Evolutionary conservation across 192 early-diverging fungal species (phyloP), one percentile per base, ranked within the genome.

Genomic region (Entomortierella lignicola): DNA sequence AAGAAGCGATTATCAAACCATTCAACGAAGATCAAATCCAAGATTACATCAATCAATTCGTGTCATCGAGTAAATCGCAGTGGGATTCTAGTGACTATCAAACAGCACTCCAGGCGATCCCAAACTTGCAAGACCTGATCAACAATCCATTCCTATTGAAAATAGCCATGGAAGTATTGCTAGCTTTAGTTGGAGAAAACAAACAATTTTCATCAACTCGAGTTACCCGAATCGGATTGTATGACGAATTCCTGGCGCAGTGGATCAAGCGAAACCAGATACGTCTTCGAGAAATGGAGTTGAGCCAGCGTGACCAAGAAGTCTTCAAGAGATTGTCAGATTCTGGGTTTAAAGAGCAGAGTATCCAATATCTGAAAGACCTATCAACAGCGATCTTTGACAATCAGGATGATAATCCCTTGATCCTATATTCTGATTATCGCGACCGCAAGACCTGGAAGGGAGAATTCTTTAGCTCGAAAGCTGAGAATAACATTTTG

Each of bases 361-460:
- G 52, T 15, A 55, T 71, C 37, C n/a, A 21, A n/a, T 71, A 53
- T 44, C 25, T 71, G n/a, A 71, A 55, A 27, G 60, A 43, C 8
- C 34, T 71, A 32, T 43, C 69, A 21, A 48, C 37, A 44, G 48
- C 58, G 21, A 71, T 71, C 17, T 71, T 52, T 47, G 44, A 55
- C 26, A 44, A 71, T 20, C 69, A 71, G 25, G 41, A 23, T 23
- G 69, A 60, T 25, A 62, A 55, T 55, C 53, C 69, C 17, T 56
- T 62, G 25, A 52, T 71, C 29, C 10, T 29, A 15, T 60, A 69
- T 18, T 60, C 57, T 3, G 29, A 37, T 7, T 15, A 25, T n/a
- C 23, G 37, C 4, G 66, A 69, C n/a, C 7, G 27, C 6, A 20
- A 39, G 11, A 60, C n/a, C 30, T 60, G 66, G 56, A 59, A 69